Percentiles rank a stretch among this genome's conserved stretches.
Evolutionary conservation across 176 grass and related monocot species (phyloP).

Genomic region (Triticum dicoccoides): DNA sequence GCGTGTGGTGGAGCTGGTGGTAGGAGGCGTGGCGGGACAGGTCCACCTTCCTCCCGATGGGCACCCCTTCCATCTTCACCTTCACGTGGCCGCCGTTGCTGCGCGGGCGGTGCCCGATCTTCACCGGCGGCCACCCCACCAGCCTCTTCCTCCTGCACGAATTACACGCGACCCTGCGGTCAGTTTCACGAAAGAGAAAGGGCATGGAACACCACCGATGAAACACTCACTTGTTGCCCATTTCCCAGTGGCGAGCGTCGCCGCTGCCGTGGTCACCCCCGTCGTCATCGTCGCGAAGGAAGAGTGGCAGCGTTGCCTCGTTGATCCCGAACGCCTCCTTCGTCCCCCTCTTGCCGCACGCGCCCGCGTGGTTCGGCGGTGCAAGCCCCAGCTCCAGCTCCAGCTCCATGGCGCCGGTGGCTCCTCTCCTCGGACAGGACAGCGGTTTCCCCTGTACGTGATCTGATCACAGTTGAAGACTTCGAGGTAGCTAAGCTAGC

Average conservation of each 20-base stretch:
- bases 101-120: conserved; percentile 13
- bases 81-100: conserved; percentile 51
- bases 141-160: conserved; percentile 29
- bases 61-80: conserved; percentile 74
- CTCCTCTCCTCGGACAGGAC: neutral
- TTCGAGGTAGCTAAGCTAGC: neutral
- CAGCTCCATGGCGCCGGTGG: conserved; percentile 28
- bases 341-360: conserved; percentile 38
- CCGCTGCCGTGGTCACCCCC: neutral
- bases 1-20: conserved; percentile 47
- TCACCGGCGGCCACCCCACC: conserved; percentile 89
- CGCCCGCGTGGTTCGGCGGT: conserved; percentile 8
- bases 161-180: neutral
- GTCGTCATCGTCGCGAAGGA: neutral
- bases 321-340: conserved; percentile 19
- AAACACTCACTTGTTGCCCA: conserved; percentile 35
- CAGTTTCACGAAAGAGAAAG: neutral
- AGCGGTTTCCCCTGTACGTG: neutral
- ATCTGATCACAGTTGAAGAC: neutral
- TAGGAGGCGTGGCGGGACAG: conserved; percentile 61
- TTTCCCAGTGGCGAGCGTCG: neutral
- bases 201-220: too few species aligned
- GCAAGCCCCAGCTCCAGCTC: conserved; percentile 75
- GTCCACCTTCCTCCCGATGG: conserved; percentile 83
- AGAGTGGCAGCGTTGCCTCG: conserved; percentile 40